Base-by-base conservation (phyloP, 495 filamentous ascomycete species). In the Sabuloglossum arenarium region DNA sequence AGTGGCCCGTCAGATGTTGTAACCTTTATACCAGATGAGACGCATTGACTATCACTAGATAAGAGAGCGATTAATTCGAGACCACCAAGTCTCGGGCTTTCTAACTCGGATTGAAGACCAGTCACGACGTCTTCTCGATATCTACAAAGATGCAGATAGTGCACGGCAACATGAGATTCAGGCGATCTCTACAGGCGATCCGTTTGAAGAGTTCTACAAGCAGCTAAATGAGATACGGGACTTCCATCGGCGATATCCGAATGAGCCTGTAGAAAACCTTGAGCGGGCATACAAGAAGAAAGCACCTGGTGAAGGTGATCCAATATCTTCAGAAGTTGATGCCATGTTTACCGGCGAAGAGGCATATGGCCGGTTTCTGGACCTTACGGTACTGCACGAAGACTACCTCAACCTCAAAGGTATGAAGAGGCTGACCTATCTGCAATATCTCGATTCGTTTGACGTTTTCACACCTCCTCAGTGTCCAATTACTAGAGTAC, bases 291-390 rank as follows among this genome's bases (percentile, higher is more conserved):
- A 98, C 69, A 84, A 86, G 68, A 81, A 81, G 42, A 78, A 75
- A 53, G 77, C 78, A 29, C 75, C 80, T 6, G 81, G 70, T 1
- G 79, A 83, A 45, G 80, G 82, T 34, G 86, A 88, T 34, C 62
- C 67, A 24, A 64, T 72, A 19, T 70, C 71, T 1, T 75, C 73
- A 59, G 79, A 89, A 47, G 79, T 95, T 55, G 88, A 96, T 61
- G 79, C 75, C 54, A 84, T 95, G 81, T 98, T 97, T 65, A 91
- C 87, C 1, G 93, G 91, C 21, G 91, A 97, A 68, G 91, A 98
- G 66, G 80, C 80, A 2, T 94, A 81, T 61, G 91, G 91, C 27
- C 81, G 86, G 56, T 97, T 82, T 65, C 79, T 97, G 60, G 91
- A 98, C 68, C 69, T 98, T 53, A 90, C 85, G 25, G 73, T 66